Conservation (phyloP, 352 stramenopile genomes). For the Elongisporangium senticosum region DNA sequence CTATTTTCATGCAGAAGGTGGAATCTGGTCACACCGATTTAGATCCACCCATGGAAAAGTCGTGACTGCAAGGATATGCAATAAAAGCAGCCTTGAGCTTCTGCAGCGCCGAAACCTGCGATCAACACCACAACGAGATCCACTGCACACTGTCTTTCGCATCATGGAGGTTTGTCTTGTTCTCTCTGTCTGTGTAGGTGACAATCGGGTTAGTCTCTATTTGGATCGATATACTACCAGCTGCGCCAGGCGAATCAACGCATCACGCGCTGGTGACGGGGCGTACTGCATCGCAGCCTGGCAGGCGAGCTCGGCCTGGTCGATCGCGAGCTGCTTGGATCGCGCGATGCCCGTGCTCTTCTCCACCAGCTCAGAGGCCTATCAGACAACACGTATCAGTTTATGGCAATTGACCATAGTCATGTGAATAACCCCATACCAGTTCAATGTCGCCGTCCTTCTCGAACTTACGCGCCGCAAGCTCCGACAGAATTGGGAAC, state of each 20-base stretch:
- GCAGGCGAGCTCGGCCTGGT: conserved; percentile 95
- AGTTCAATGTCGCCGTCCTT: conserved; percentile 89
- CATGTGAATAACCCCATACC: conserved; percentile 22
- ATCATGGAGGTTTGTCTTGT: no score
- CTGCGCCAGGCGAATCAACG: conserved; percentile 81
- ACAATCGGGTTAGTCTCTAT: conserved; percentile 38
- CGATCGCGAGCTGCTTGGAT: conserved; percentile 93
- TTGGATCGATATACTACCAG: conserved; percentile 86
- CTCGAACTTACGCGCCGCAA: conserved; percentile 90
- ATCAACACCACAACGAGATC: no score
- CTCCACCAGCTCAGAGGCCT: conserved; percentile 86
- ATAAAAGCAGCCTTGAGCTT: no score
- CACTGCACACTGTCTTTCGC: no score
- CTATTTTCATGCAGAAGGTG: no score
- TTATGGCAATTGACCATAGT: neutral
- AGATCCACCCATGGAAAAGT: no score
- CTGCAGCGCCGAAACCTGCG: no score
- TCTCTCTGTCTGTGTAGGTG: no score
- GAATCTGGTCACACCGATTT: no score
- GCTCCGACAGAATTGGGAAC: conserved; percentile 87
- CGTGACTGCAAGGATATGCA: no score
- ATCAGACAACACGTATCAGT: conserved; percentile 14
- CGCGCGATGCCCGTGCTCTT: conserved; percentile 89
- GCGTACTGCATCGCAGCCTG: conserved; percentile 87
- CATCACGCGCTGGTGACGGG: conserved; percentile 76